Evolutionary conservation across 805 yeast species (phyloP), one percentile per base, ranked within the genome.

Genomic region (Sugiyamaella americana): DNA sequence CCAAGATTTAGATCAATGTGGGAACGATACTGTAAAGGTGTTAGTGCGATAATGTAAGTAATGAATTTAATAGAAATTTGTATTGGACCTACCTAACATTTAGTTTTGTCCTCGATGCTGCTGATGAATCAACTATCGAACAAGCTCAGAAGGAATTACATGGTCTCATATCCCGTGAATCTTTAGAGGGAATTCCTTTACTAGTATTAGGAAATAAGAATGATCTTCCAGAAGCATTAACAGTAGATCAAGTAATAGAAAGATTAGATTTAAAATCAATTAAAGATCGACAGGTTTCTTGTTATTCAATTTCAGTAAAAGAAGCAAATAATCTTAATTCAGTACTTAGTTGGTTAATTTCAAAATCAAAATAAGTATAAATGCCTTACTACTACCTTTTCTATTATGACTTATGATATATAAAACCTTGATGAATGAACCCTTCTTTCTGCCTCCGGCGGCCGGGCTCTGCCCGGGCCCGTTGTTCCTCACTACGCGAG

Each of bases 1-100:
- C 68, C 69, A 5, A 53, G 69, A 30, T 65, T 65, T 51, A 45
- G 69, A 41, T 56, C 65, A 23, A 64, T 65, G 69, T 65, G 69
- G 69, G 69, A 65, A 40, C 56, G 69, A 18, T 65, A 65, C 46
- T 65, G 70, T 48, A 55, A 61, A 41, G 68, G 67, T 8, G 66
- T 62, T 42, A 56, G 55, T 43, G 68, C 68, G 11, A 64, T 65
- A 32, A 55, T 64, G 57, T 57, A 48, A 37, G 60, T 52, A 26
- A n/a, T n/a, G 41, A 16, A 37, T 38, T 6, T 18, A 24, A 4
- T 20, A 8, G 16, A 16, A 19, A 4, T 30, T 30, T 22, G 30
- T 41, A 13, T 5, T 13, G 30, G 30, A 11, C 11, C 8, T 26
- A 17, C 16, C n/a, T 24, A 30, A 30, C 20, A 29, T 18, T 6